Percentiles rank a stretch among this genome's conserved stretches.
Conservation (phyloP, 495 filamentous ascomycete species). For the Pyrenula massariospora region DNA sequence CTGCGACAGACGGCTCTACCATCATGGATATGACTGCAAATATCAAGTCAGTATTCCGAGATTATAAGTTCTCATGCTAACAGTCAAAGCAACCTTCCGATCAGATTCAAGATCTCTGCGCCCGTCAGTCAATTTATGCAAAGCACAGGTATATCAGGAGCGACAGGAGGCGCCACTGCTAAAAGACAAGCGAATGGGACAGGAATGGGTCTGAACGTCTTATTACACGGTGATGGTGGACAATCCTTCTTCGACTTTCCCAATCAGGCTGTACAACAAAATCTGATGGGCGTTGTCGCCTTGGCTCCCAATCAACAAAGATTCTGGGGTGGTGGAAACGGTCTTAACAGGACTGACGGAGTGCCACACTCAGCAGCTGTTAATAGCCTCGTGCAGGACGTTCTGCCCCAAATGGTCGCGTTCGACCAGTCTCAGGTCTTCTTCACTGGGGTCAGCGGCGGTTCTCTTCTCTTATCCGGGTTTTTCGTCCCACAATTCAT, state of each 20-base stretch:
- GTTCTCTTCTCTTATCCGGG: constrained; percentile 29
- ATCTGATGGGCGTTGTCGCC: constrained; percentile 32
- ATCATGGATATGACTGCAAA: constrained; percentile 34
- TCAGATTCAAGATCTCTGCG: constrained; percentile 34
- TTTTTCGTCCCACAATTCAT: constrained; percentile 38
- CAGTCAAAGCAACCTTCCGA: constrained; percentile 22
- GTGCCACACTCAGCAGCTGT: constrained; percentile 35
- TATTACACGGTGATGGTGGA: constrained; percentile 42
- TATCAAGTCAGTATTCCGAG: constrained; percentile 23
- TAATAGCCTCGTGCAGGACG: constrained; percentile 23
- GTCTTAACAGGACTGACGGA: constrained; percentile 34
- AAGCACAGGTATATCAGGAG: constrained; percentile 25
- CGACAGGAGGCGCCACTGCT: constrained; percentile 7
- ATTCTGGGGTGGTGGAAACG: constrained; percentile 37
- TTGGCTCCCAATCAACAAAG: constrained; percentile 35
- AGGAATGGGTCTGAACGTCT: constrained; percentile 29
- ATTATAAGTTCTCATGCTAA: constrained; percentile 1
- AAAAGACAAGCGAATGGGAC: constrained; percentile 17
- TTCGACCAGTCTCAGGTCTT: constrained; percentile 29
- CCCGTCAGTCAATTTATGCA: constrained; percentile 32
- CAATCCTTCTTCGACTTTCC: constrained; percentile 46
- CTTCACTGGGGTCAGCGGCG: constrained; percentile 36
- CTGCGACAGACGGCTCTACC: constrained; percentile 31
- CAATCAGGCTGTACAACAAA: constrained; percentile 33
- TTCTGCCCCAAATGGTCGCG: constrained; percentile 29